Percentiles rank a stretch among this genome's conserved stretches.
Conservation (phyloP, 1,284 basidiomycete species). For the Stygiomarasmius scandens region DNA sequence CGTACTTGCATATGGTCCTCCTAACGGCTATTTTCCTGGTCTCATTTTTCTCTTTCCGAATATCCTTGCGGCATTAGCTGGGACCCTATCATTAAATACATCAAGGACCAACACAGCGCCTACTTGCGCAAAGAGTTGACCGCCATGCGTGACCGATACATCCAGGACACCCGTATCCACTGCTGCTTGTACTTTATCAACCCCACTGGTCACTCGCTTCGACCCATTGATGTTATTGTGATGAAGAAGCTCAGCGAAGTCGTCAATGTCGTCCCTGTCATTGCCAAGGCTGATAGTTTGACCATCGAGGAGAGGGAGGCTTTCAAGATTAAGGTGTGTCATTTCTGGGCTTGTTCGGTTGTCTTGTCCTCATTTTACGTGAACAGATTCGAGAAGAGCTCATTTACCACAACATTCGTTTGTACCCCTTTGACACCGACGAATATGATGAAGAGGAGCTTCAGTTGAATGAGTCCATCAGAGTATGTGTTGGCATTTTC, state of each 20-base stretch:
- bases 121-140: conserved; percentile 99
- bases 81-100: conserved; percentile 99
- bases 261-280: conserved; percentile 98
- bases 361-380: background rate
- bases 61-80: conserved; percentile 57
- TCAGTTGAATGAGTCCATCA: conserved; percentile 87
- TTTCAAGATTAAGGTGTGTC: conserved; percentile 86
- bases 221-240: conserved; percentile 95
- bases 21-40: conserved; percentile 5
- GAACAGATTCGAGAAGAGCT: conserved; percentile 91
- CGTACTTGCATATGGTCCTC: conserved; percentile 1
- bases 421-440: conserved; percentile 97
- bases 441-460: conserved; percentile 94
- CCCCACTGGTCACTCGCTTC: conserved; percentile 91
- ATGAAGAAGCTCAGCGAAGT: conserved; percentile 99
- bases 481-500: conserved; percentile 60
- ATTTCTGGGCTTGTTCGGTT: too few relatives aligned
- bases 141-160: conserved; percentile 97
- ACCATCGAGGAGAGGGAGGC: conserved; percentile 90
- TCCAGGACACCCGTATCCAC: conserved; percentile 98
- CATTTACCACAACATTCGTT: conserved; percentile 88
- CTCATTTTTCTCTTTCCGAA: background rate
- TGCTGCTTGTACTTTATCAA: conserved; percentile 99
- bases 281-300: conserved; percentile 96
- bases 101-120: conserved; percentile 98